Percentiles rank a stretch among this genome's conserved stretches.
These are phyloP conservation scores for Coleophoma cylindrospora DNA, from an alignment of 2,329 filamentous ascomycete genomes.

Conservation along the genomic window DNA sequence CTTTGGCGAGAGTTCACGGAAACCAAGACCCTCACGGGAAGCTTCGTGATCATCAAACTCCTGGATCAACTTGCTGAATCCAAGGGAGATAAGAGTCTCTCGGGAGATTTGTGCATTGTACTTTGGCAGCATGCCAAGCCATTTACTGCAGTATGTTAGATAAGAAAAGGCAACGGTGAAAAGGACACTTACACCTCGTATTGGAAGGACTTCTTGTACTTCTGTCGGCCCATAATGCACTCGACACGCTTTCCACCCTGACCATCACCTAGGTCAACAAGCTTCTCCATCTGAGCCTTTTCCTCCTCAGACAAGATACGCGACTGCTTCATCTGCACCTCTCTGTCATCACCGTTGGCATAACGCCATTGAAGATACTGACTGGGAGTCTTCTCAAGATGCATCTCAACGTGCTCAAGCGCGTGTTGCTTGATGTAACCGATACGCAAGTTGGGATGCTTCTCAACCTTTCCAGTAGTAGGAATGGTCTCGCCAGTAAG, in stretches of 20 bases:
- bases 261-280: conserved; percentile 79
- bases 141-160: conserved; percentile 57
- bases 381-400: conserved; percentile 97
- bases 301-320: conserved; percentile 83
- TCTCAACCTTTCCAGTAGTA: conserved; percentile 82
- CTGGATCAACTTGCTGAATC: conserved; percentile 90
- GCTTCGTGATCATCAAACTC: conserved; percentile 99
- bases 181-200: conserved; percentile 63
- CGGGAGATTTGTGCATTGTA: conserved; percentile 89
- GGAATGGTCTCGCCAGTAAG: conserved; percentile 90
- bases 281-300: conserved; percentile 85
- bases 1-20: conserved; percentile 86
- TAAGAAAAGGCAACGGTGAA: conserved; percentile 36
- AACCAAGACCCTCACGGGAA: conserved; percentile 96
- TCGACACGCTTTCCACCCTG: conserved; percentile 75
- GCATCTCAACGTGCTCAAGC: conserved; percentile 98
- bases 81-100: conserved; percentile 80
- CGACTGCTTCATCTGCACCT: conserved; percentile 96
- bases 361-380: conserved; percentile 99
- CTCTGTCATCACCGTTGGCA: conserved; percentile 91
- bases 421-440: conserved; percentile 99
- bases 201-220: conserved; percentile 99
- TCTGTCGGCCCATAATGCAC: conserved; percentile 88
- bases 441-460: conserved; percentile 97
- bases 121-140: conserved; percentile 84